phyloP scores from a whole-genome alignment of 2,329 filamentous ascomycete genomes.

The Botrytis porri region DNA sequence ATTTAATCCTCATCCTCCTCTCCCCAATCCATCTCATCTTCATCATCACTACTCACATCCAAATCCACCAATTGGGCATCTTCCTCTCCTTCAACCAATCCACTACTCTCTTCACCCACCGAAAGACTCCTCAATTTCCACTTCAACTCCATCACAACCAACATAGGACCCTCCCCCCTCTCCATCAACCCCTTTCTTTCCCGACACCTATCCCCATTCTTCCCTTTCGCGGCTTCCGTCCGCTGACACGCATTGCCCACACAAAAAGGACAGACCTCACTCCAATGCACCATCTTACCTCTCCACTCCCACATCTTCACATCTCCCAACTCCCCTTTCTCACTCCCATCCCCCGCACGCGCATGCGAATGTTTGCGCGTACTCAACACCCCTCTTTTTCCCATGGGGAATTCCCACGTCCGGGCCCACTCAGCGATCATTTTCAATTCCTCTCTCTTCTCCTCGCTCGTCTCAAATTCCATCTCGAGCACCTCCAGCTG shows the following conservation, averaged over 20 bases:
- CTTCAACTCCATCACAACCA: background rate
- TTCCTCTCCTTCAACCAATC: background rate
- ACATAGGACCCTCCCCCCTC: background rate
- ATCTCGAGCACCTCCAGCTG: slow-evolving; percentile 27
- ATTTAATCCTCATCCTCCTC: background rate
- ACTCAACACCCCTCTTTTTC: slow-evolving; percentile 23
- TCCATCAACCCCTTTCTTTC: background rate
- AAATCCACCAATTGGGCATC: background rate
- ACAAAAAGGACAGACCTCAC: slow-evolving; percentile 4
- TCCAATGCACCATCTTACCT: background rate
- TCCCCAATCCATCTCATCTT: background rate
- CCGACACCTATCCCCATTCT: background rate
- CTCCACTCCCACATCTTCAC: slow-evolving; percentile 7
- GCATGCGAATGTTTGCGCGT: slow-evolving; percentile 12
- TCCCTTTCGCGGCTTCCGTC: background rate
- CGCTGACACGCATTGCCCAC: background rate
- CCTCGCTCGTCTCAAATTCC: slow-evolving; percentile 32
- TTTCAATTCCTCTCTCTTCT: slow-evolving; percentile 30
- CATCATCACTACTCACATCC: background rate
- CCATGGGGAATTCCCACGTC: slow-evolving; percentile 30
- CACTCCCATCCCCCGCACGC: background rate
- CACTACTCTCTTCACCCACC: background rate
- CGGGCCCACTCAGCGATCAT: slow-evolving; percentile 29
- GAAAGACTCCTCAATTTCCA: background rate
- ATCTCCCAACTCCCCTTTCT: background rate